Evolutionary conservation across 768 basidiomycete species (phyloP).

Genomic region (Trametes meyenii): DNA sequence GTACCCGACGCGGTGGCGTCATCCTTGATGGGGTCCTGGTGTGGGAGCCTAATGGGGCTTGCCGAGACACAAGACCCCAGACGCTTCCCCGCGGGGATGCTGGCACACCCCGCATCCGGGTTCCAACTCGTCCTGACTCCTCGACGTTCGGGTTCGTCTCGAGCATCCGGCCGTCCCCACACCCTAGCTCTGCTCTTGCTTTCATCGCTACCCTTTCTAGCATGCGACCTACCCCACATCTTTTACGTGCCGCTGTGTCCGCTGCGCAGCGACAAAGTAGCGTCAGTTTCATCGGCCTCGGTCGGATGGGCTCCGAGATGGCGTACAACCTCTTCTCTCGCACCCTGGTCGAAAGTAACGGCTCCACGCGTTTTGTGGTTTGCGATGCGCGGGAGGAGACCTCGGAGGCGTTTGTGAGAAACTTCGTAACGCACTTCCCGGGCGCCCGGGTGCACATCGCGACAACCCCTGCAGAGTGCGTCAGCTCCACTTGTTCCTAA

Average conservation of each 20-base stretch:
- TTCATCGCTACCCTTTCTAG: background rate
- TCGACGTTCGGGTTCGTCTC: background rate
- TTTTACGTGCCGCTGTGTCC: slow-evolving; percentile 30
- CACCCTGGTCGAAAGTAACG: slow-evolving; percentile 52
- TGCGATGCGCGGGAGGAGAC: slow-evolving; percentile 74
- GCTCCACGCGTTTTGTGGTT: slow-evolving; percentile 63
- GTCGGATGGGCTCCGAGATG: slow-evolving; percentile 90
- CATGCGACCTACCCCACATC: slow-evolving; percentile 57
- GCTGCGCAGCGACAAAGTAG: slow-evolving; percentile 39
- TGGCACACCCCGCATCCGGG: too few species aligned
- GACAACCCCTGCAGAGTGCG: slow-evolving; percentile 73
- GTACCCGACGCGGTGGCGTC: background rate
- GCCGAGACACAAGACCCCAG: slow-evolving; percentile 14
- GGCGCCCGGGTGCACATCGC: slow-evolving; percentile 60
- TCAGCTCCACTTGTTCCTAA: slow-evolving; percentile 20
- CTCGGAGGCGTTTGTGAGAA: slow-evolving; percentile 55
- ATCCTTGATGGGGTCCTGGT: slow-evolving; percentile 5
- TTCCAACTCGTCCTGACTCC: background rate
- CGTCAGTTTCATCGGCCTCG: slow-evolving; percentile 83
- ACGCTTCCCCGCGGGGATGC: slow-evolving; percentile 23
- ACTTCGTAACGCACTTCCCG: slow-evolving; percentile 61
- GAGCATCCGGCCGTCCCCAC: background rate
- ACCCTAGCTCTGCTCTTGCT: background rate
- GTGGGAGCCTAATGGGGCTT: background rate
- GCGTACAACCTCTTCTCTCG: slow-evolving; percentile 82